phyloP scores from a whole-genome alignment of 257 asterid species.

The Ilex asprella region DNA sequence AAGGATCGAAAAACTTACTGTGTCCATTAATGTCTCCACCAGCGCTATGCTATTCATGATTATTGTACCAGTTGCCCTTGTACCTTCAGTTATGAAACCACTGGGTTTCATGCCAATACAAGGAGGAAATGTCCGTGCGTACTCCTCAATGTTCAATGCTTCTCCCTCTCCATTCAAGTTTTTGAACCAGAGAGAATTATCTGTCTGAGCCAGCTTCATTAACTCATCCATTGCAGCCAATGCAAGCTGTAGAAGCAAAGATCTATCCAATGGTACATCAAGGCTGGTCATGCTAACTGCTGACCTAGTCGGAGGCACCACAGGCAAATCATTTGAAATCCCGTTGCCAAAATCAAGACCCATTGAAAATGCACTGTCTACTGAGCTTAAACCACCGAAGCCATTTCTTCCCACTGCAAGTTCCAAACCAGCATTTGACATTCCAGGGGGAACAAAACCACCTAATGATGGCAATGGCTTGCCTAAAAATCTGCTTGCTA shows the following conservation, averaged over 20 bases:
- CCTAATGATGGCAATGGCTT: conserved; percentile 21
- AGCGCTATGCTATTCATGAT: conserved; percentile 38
- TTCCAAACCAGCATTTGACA: conserved; percentile 36
- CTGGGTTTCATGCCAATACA: conserved; percentile 50
- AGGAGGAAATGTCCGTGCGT: conserved; percentile 46
- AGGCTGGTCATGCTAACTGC: conserved; percentile 19
- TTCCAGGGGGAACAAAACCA: conserved; percentile 20
- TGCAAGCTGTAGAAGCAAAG: conserved; percentile 49
- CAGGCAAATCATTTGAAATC: conserved; percentile 23
- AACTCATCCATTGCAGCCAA: conserved; percentile 66
- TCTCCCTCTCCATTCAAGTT: conserved; percentile 45
- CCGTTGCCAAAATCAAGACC: conserved; percentile 48
- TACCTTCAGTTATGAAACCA: conserved; percentile 57
- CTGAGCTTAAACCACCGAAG: conserved; percentile 30
- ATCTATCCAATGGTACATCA: conserved; percentile 40
- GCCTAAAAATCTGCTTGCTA: conserved; percentile 52
- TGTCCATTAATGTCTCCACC: conserved; percentile 64
- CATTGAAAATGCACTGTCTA: conserved; percentile 33
- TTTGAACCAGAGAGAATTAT: conserved; percentile 59
- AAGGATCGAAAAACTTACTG: conserved; percentile 34
- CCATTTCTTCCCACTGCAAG: conserved; percentile 58
- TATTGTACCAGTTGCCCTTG: conserved; percentile 55
- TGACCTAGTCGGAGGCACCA: conserved; percentile 27
- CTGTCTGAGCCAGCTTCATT: conserved; percentile 53
- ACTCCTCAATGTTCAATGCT: conserved; percentile 60